These are phyloP conservation scores for Trichoderma cornu-damae DNA, from an alignment of 2,329 filamentous ascomycete genomes.

Conservation along the genomic window DNA sequence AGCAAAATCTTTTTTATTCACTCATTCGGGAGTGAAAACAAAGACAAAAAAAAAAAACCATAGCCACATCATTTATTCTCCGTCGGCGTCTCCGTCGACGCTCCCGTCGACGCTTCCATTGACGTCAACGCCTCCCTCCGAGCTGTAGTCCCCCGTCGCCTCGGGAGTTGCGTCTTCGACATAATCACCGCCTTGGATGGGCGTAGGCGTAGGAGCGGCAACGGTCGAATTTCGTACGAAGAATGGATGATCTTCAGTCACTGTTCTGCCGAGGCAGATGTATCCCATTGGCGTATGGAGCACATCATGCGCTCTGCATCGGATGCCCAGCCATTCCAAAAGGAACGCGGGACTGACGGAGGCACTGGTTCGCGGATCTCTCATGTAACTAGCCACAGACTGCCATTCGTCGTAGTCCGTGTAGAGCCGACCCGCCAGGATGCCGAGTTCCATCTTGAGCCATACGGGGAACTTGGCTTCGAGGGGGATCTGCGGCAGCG, in stretches of 20 bases:
- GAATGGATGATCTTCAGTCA: constrained; percentile 45
- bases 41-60: background rate
- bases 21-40: too few species aligned
- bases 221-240: constrained; percentile 32
- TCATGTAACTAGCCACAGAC: constrained; percentile 25
- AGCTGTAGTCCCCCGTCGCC: background rate
- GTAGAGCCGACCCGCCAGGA: constrained; percentile 58
- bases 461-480: constrained; percentile 43
- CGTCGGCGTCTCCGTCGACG: background rate
- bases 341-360: constrained; percentile 36
- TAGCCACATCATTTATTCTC: background rate
- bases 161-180: background rate
- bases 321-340: constrained; percentile 50
- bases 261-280: constrained; percentile 44
- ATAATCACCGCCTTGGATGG: background rate
- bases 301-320: constrained; percentile 52
- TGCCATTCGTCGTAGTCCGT: constrained; percentile 47
- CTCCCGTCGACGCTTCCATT: too few species aligned
- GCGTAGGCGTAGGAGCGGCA: background rate
- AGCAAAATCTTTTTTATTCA: too few species aligned
- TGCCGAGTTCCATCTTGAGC: constrained; percentile 54
- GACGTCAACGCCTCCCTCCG: background rate
- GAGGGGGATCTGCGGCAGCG: constrained; percentile 43
- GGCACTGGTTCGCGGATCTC: too few species aligned
- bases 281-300: constrained; percentile 55